A percentile compares a stretch with the other conserved stretches of the same genome.
These are phyloP conservation scores for Pichia rugopelliculosa DNA, from an alignment of 805 yeast genomes.

Conservation along the genomic window DNA sequence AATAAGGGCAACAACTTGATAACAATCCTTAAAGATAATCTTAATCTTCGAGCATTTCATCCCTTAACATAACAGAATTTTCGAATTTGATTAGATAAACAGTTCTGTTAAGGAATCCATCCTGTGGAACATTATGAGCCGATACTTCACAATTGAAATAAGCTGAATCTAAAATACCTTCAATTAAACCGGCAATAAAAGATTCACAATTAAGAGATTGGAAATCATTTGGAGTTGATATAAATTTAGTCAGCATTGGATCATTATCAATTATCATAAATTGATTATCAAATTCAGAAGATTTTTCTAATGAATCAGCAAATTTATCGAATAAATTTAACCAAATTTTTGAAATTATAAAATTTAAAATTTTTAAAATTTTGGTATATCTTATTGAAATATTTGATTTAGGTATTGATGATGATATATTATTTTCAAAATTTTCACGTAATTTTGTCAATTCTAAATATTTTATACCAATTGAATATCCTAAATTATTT, in stretches of 20 bases:
- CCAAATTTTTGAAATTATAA: slow-evolving; percentile 71
- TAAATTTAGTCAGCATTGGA: slow-evolving; percentile 65
- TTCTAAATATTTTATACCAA: slow-evolving; percentile 69
- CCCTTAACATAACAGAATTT: slow-evolving; percentile 47
- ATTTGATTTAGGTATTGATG: slow-evolving; percentile 54
- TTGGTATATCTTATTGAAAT: slow-evolving; percentile 56
- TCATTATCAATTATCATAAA: slow-evolving; percentile 73
- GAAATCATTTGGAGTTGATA: slow-evolving; percentile 73
- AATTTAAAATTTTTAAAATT: slow-evolving; percentile 69
- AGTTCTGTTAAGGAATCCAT: slow-evolving; percentile 50
- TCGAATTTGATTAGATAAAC: slow-evolving; percentile 72
- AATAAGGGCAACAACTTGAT: neutral
- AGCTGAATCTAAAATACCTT: slow-evolving; percentile 70
- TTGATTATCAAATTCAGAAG: slow-evolving; percentile 53
- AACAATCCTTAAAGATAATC: no score
- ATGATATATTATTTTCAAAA: slow-evolving; percentile 29
- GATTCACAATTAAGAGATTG: slow-evolving; percentile 75
- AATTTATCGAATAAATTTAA: slow-evolving; percentile 64
- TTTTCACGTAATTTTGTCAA: slow-evolving; percentile 64
- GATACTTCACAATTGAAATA: slow-evolving; percentile 69
- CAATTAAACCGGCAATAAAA: slow-evolving; percentile 77
- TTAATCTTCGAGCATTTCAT: slow-evolving; percentile 18
- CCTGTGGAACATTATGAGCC: slow-evolving; percentile 72
- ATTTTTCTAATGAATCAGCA: slow-evolving; percentile 40
- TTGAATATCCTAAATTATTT: slow-evolving; percentile 67